Evolutionary conservation across 768 basidiomycete species (phyloP).

Genomic region (Termitomyces sp.): DNA sequence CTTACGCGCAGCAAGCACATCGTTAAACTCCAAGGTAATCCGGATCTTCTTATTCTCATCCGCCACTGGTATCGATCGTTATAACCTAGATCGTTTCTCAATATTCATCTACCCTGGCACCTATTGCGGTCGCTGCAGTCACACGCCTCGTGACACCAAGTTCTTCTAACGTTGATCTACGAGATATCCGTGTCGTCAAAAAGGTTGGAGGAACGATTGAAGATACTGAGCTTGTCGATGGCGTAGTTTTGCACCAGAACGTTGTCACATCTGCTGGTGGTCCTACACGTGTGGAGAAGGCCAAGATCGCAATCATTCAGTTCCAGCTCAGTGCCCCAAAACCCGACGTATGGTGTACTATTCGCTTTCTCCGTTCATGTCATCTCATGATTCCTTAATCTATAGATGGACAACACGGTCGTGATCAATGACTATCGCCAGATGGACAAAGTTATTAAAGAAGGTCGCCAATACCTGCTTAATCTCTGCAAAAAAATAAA

Average conservation of each 20-base stretch:
- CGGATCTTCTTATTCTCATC: neutral
- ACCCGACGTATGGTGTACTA: slow-evolving; percentile 69
- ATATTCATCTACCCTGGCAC: slow-evolving; percentile 97
- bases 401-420: slow-evolving; percentile 98
- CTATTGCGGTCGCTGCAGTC: slow-evolving; percentile 96
- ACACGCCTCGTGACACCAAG: slow-evolving; percentile 84
- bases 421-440: slow-evolving; percentile 99
- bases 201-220: slow-evolving; percentile 99
- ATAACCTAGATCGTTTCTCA: slow-evolving; percentile 87
- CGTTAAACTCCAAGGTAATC: slow-evolving; percentile 88
- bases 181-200: slow-evolving; percentile 95
- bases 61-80: neutral
- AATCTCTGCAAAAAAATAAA: slow-evolving; percentile 99
- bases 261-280: slow-evolving; percentile 89
- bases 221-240: slow-evolving; percentile 95
- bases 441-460: slow-evolving; percentile 99
- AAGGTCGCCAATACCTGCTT: slow-evolving; percentile 95
- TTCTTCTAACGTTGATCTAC: slow-evolving; percentile 92
- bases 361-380: neutral
- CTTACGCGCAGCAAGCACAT: slow-evolving; percentile 90
- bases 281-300: slow-evolving; percentile 93
- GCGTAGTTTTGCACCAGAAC: slow-evolving; percentile 96
- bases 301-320: slow-evolving; percentile 96
- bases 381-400: slow-evolving; percentile 10
- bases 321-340: slow-evolving; percentile 98